Percentiles rank a stretch among this genome's conserved stretches.
These are phyloP conservation scores for Houttuynia cordata DNA, from an alignment of 164 flowering plant genomes.

Conservation along the genomic window DNA sequence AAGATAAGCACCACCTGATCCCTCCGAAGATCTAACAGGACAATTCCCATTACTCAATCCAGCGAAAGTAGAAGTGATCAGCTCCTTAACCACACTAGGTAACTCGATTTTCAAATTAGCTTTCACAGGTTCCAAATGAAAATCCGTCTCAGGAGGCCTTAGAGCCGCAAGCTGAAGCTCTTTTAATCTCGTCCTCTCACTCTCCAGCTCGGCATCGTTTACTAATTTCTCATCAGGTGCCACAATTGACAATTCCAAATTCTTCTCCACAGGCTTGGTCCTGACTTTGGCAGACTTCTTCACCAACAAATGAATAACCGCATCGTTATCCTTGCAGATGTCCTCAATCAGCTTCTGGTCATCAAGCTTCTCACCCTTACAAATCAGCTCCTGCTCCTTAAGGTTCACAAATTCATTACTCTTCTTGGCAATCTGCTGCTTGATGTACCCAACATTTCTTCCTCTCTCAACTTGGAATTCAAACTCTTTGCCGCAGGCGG, in stretches of 20 bases:
- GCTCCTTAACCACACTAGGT: slow-evolving; percentile 22
- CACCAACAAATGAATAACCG: slow-evolving; percentile 53
- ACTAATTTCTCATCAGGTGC: slow-evolving; percentile 16
- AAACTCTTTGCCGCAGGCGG: slow-evolving; percentile 47
- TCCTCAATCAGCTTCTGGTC: slow-evolving; percentile 41
- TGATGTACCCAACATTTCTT: slow-evolving; percentile 48
- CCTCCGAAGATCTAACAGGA: slow-evolving; percentile 53
- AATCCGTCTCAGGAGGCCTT: slow-evolving; percentile 23
- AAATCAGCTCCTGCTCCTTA: slow-evolving; percentile 40
- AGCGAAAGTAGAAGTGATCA: slow-evolving; percentile 35
- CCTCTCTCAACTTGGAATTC: slow-evolving; percentile 45
- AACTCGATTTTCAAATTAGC: slow-evolving; percentile 29
- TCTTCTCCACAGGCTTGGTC: slow-evolving; percentile 34
- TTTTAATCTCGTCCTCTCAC: slow-evolving; percentile 2
- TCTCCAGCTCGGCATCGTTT: slow-evolving; percentile 9
- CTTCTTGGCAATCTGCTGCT: slow-evolving; percentile 34
- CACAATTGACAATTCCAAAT: slow-evolving; percentile 41
- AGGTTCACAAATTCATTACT: slow-evolving; percentile 27
- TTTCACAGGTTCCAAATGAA: slow-evolving; percentile 38
- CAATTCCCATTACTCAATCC: slow-evolving; percentile 47
- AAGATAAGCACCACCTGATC: slow-evolving; percentile 71
- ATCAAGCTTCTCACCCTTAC: slow-evolving; percentile 45
- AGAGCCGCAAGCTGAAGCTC: slow-evolving; percentile 10
- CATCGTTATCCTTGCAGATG: slow-evolving; percentile 32
- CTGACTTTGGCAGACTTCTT: slow-evolving; percentile 44